Evolutionary conservation across 768 basidiomycete genomes (phyloP).

Genomic region (Leccinum disarticulatum): DNA sequence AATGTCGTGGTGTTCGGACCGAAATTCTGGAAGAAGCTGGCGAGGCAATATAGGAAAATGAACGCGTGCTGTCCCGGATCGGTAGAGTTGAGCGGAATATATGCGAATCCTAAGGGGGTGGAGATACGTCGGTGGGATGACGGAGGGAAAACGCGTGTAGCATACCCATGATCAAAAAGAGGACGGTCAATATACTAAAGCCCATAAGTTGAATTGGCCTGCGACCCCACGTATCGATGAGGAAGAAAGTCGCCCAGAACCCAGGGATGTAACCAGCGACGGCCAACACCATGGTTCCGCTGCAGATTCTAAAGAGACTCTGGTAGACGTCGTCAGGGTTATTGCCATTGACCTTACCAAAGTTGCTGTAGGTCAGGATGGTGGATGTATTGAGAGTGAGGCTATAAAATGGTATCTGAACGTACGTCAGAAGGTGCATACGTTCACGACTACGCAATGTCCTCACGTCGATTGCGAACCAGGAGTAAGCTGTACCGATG

Average conservation of each 20-base stretch:
- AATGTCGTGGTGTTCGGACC: conserved; percentile 61
- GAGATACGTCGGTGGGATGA: neutral
- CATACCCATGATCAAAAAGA: conserved; percentile 71
- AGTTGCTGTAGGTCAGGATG: conserved; percentile 69
- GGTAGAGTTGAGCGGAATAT: conserved; percentile 21
- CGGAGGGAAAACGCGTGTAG: neutral
- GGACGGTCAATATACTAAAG: conserved; percentile 59
- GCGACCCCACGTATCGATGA: conserved; percentile 70
- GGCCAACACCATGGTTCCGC: conserved; percentile 18
- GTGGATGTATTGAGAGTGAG: conserved; percentile 79
- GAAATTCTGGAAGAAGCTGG: conserved; percentile 20
- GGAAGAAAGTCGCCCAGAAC: conserved; percentile 64
- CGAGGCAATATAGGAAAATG: conserved; percentile 34
- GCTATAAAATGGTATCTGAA: conserved; percentile 84
- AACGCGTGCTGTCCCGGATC: conserved; percentile 61
- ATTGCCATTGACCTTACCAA: conserved; percentile 45
- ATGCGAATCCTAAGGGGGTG: neutral
- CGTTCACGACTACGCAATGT: neutral
- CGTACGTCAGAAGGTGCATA: conserved; percentile 1
- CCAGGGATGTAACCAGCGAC: conserved; percentile 36
- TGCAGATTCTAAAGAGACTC: conserved; percentile 26
- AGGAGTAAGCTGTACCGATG: conserved; percentile 74
- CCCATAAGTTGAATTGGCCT: conserved; percentile 78
- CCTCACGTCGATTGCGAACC: conserved; percentile 86
- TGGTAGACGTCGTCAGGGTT: conserved; percentile 16